Base-by-base conservation (phyloP, 1,284 basidiomycete genomes). In the Trichosporon ovoides region DNA sequence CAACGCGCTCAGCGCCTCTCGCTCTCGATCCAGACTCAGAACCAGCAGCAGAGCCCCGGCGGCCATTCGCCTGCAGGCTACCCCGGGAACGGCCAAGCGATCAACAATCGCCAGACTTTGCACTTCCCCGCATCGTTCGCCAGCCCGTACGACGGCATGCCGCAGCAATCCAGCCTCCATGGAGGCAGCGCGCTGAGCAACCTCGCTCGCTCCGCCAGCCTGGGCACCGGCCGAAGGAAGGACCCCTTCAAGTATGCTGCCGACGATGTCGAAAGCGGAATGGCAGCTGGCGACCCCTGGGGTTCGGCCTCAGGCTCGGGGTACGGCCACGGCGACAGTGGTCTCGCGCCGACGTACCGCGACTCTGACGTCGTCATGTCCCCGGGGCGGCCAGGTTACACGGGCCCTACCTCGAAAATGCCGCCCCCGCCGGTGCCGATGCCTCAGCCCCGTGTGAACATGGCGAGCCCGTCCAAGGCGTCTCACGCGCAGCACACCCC, bases 221-320 rank as follows among this genome's bases (percentile, higher is more conserved):
- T 77, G 9, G 72, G 72, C 28, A 64, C 62, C 5, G 61, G 66
- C 3, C 68, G 76, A 56, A 71, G 67, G 57, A 72, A 73, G 56
- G 75, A 77, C 52, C 75, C 76, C 7, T 76, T 74, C 57, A 66
- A 70, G 11, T 74, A 75, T 55, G 67, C 73, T 3, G 69, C 71
- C 7, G 75, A 75, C 61, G 75, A 78, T 55, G 75, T 78, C 28
- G 75, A 77, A 60, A 70, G 70, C 49, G 75, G 75, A 3, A 61
- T 77, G 55, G 74, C n/a, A n/a, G n/a, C 73, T 11, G 68, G 65
- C 40, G 66, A 60, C 46, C 52, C 52, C 61, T 62, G 51, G 56
- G 56, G 22, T 34, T 34, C 52, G 35, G 38, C 22, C 7, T 31
- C 43, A 14, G 38, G 43, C 7, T 31, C 43, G 24, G 43, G 43